A percentile compares a stretch with the other conserved stretches of the same genome.
These are phyloP conservation scores for Daldinia sp. DNA, from an alignment of 2,329 filamentous ascomycete species.

Conservation along the genomic window DNA sequence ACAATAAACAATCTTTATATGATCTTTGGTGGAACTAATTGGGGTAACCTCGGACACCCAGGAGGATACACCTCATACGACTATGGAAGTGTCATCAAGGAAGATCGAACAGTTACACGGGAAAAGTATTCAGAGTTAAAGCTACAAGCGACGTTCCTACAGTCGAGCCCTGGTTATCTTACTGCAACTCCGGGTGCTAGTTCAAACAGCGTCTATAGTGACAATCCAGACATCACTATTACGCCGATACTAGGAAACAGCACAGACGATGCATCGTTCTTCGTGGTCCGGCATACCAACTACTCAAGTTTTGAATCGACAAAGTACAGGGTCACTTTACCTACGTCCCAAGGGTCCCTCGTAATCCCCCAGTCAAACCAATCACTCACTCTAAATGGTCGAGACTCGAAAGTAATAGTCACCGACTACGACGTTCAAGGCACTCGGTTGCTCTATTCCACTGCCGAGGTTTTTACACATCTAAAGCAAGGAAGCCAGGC, in stretches of 20 bases:
- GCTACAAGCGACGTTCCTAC: constrained; percentile 77
- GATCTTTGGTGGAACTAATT: constrained; percentile 81
- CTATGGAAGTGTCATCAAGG: constrained; percentile 67
- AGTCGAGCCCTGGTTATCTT: constrained; percentile 74
- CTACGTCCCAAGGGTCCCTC: constrained; percentile 64
- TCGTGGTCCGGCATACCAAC: constrained; percentile 71
- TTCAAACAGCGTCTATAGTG: constrained; percentile 60
- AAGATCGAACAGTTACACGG: constrained; percentile 71
- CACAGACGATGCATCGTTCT: constrained; percentile 63
- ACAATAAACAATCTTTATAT: constrained; percentile 68
- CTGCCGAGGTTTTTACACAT: constrained; percentile 72
- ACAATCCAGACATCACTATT: constrained; percentile 61
- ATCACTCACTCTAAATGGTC: constrained; percentile 64
- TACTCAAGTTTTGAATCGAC: constrained; percentile 67
- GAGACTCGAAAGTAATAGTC: constrained; percentile 74
- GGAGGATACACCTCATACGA: constrained; percentile 70
- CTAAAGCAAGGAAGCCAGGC: constrained; percentile 57
- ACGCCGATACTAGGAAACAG: constrained; percentile 67
- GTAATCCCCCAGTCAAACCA: constrained; percentile 67
- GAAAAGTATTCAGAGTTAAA: constrained; percentile 87
- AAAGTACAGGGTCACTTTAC: constrained; percentile 69
- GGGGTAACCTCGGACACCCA: constrained; percentile 80
- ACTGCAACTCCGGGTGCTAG: constrained; percentile 63
- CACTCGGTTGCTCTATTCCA: constrained; percentile 69
- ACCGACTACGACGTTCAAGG: constrained; percentile 71